Base-by-base conservation (phyloP, 1,139 yeast species). In the Suhomyces terraborum region DNA sequence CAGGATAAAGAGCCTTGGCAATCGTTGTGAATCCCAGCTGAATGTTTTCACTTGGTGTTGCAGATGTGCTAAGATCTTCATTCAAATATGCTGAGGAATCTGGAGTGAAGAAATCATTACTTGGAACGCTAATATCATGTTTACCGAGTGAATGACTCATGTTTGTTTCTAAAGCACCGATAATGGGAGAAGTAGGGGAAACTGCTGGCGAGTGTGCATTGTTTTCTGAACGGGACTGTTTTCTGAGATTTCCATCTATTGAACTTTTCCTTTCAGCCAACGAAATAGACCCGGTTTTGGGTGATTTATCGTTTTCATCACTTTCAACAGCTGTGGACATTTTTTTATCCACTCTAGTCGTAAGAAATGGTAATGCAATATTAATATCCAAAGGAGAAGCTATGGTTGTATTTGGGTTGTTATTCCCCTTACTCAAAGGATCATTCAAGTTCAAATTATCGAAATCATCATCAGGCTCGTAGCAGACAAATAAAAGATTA, bases 401-500 rank as follows among this genome's bases (percentile, higher is more conserved):
- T 34, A 73, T 56, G 68, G 69, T 63, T 9, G 59, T 47, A 14
- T 54, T 49, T 4, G 46, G 40, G 4, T 30, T 31, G 4, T 34
- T 33, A 21, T n/a, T 17, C 4, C 33, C 25, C 6, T 36, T 42
- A 37, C 42, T 27, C 21, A 45, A 32, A 3, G 53, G 49, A 19
- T 49, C 53, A 4, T 50, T 34, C 22, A 49, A 45, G 36, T 53
- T 58, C 5, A 48, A 50, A 31, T 51, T 52, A 31, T 57, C 62
- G 1, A 60, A 55, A 36, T 77, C 77, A 47, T 78, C 53, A 36
- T 58, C 64, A 1, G 61, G 58, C 37, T 77, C 77, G 48, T 78
- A 77, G 50, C 85, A 79, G 44, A 79, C 75, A 17, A 80, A 78
- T 28, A 84, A 58, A 36, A 84, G 59, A 52, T 84, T 82, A 47